Conservation (phyloP, 192 early-diverging fungal species). For the Backusella australiensis region DNA sequence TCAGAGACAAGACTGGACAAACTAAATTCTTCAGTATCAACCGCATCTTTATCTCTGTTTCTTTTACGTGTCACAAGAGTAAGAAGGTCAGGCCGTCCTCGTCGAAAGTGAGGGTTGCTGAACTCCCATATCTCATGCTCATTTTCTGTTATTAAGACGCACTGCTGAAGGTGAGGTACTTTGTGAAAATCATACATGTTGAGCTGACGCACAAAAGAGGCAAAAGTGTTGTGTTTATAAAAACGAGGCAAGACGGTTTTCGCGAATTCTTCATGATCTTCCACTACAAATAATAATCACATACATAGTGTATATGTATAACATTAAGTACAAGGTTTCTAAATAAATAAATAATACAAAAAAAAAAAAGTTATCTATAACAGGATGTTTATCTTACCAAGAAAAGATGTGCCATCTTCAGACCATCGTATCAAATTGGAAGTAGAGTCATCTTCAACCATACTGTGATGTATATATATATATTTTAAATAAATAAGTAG, state of each 20-base stretch:
- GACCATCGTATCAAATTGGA: conserved; percentile 91
- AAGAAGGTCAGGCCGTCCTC: conserved; percentile 86
- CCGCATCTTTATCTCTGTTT: conserved; percentile 40
- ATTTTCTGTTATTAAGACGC: conserved; percentile 74
- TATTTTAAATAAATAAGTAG: conserved; percentile 1
- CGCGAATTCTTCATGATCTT: conserved; percentile 75
- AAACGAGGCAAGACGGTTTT: conserved; percentile 80
- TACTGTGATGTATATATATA: conserved; percentile 49
- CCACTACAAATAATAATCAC: conserved; percentile 33
- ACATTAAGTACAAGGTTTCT: neutral
- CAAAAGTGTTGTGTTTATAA: conserved; percentile 93
- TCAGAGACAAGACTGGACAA: conserved; percentile 62
- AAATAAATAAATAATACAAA: neutral
- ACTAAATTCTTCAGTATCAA: conserved; percentile 41
- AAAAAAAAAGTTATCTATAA: neutral
- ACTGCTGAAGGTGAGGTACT: conserved; percentile 90
- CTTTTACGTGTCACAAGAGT: conserved; percentile 82
- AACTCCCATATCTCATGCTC: conserved; percentile 91
- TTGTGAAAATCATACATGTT: conserved; percentile 99
- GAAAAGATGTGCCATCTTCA: conserved; percentile 83
- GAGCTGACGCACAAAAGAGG: conserved; percentile 90
- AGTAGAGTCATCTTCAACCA: conserved; percentile 83
- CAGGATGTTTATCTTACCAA: conserved; percentile 38
- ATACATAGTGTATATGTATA: neutral
- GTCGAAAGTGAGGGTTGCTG: conserved; percentile 85